Conservation (phyloP, 2,329 filamentous ascomycete genomes). For the Lojkania enalia region DNA sequence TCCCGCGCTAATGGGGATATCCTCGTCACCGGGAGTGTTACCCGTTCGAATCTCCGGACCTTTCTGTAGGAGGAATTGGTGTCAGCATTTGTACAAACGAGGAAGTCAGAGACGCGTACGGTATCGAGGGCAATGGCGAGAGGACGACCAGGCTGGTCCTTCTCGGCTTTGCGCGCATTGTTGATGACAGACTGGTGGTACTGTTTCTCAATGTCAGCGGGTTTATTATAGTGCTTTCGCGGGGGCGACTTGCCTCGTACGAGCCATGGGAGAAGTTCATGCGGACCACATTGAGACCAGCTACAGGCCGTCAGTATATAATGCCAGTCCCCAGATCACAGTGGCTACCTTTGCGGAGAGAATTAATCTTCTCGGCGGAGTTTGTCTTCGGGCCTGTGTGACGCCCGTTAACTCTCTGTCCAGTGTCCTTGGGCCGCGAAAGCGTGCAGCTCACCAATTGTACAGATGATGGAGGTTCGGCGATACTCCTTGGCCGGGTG, state of each 20-base stretch:
- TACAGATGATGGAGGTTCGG: slow-evolving; percentile 97
- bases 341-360: slow-evolving; percentile 65
- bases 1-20: slow-evolving; percentile 81
- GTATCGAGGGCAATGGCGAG: slow-evolving; percentile 91
- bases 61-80: slow-evolving; percentile 55
- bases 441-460: slow-evolving; percentile 67
- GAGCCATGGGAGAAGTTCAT: slow-evolving; percentile 99
- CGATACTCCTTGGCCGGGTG: slow-evolving; percentile 87
- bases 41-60: slow-evolving; percentile 86
- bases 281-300: slow-evolving; percentile 95
- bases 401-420: slow-evolving; percentile 10
- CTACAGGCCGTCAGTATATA: slow-evolving; percentile 30
- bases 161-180: slow-evolving; percentile 86
- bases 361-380: slow-evolving; percentile 94
- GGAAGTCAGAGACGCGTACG: slow-evolving; percentile 49
- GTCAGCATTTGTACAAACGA: slow-evolving; percentile 4
- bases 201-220: slow-evolving; percentile 18
- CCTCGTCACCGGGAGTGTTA: slow-evolving; percentile 70
- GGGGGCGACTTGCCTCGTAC: slow-evolving; percentile 59
- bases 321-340: neutral
- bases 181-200: slow-evolving; percentile 99
- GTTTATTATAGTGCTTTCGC: neutral
- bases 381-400: slow-evolving; percentile 87
- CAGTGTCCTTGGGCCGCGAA: neutral
- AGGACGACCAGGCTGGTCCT: slow-evolving; percentile 75